Evolutionary conservation across 2,329 filamentous ascomycete species (phyloP).

Genomic region (Venturia nashicola): DNA sequence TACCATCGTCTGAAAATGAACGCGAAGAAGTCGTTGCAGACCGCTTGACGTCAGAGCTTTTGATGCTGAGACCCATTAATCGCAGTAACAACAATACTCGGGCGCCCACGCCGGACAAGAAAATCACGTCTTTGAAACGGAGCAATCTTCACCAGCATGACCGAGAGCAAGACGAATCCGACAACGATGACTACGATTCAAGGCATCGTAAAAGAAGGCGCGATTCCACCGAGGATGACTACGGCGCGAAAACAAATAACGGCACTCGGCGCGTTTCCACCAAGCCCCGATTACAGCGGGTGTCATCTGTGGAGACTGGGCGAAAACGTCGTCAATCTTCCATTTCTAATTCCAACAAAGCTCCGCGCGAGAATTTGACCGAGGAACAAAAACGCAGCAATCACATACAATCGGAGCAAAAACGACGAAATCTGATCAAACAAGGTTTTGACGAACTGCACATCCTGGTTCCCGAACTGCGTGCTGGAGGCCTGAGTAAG

Average conservation of each 20-base stretch:
- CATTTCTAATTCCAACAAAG: neutral
- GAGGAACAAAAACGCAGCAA: conserved; percentile 77
- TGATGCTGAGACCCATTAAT: conserved; percentile 8
- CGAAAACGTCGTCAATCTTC: conserved; percentile 5
- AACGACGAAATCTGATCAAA: conserved; percentile 69
- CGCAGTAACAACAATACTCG: conserved; percentile 7
- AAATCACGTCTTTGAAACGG: neutral
- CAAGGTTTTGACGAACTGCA: conserved; percentile 73
- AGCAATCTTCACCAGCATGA: conserved; percentile 3
- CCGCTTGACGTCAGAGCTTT: conserved; percentile 7
- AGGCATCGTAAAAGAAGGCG: conserved; percentile 1
- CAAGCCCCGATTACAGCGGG: conserved; percentile 3
- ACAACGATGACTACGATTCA: neutral
- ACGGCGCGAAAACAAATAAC: neutral
- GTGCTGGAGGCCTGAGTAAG: conserved; percentile 68
- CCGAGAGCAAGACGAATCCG: neutral
- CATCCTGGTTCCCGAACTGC: conserved; percentile 61
- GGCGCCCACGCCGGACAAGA: neutral
- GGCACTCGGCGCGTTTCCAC: neutral
- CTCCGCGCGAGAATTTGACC: conserved; percentile 41
- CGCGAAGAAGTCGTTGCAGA: conserved; percentile 2
- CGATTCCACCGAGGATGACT: neutral
- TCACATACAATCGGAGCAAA: conserved; percentile 80
- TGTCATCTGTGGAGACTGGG: neutral
- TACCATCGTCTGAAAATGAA: neutral